phyloP scores from a whole-genome alignment of 306 rosid species.

The Datisca glomerata region DNA sequence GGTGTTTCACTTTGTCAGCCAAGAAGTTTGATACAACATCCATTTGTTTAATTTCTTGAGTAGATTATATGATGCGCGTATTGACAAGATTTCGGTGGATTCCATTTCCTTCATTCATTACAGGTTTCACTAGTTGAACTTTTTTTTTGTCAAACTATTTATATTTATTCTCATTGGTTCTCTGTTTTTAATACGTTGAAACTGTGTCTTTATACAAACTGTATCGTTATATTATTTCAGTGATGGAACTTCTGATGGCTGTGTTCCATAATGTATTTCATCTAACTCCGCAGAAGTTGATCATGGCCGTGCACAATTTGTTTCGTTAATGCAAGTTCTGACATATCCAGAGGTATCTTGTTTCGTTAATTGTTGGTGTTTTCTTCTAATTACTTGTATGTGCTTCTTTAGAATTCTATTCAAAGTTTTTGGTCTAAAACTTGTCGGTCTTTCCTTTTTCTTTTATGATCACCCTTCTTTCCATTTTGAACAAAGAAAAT shows the following conservation, averaged over 20 bases:
- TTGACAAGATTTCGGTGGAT: constrained; percentile 12
- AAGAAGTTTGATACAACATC: constrained; percentile 1
- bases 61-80: constrained; percentile 40
- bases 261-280: constrained; percentile 1
- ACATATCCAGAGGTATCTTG: constrained; percentile 37
- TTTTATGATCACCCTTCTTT: too few species aligned
- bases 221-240: neutral
- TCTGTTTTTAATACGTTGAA: neutral
- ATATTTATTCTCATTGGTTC: neutral
- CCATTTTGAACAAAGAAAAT: too few species aligned
- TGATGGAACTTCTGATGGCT: constrained; percentile 6
- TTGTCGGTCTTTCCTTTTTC: neutral
- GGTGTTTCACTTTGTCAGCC: neutral
- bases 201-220: neutral
- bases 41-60: neutral
- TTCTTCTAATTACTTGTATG: too few species aligned
- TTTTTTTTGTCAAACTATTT: neutral
- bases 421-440: neutral
- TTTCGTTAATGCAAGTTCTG: constrained; percentile 52
- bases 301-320: constrained; percentile 8
- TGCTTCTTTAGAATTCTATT: too few species aligned
- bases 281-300: constrained; percentile 28
- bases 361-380: neutral
- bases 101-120: constrained; percentile 26
- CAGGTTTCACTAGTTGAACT: constrained; percentile 30